These are phyloP conservation scores for Rubroshorea leprosula DNA, from an alignment of 345 rosid species.

Conservation along the genomic window DNA sequence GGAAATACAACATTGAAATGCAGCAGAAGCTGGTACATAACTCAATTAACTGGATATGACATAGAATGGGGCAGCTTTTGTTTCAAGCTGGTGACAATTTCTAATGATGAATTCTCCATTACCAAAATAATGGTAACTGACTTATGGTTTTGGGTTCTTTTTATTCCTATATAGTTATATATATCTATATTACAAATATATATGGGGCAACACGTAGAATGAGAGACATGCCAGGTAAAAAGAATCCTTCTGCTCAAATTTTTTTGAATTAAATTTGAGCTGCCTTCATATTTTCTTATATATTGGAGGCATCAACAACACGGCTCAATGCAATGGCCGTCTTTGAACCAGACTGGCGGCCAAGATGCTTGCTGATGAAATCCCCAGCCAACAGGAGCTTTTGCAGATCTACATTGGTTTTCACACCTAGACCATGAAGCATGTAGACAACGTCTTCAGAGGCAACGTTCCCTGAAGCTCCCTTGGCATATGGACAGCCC, in stretches of 20 bases:
- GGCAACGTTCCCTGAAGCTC: conserved; percentile 75
- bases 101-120: neutral
- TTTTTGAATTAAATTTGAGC: neutral
- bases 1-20: too few species aligned
- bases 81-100: neutral
- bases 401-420: conserved; percentile 52
- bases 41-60: neutral
- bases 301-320: conserved; percentile 66
- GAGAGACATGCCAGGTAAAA: neutral
- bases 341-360: conserved; percentile 58
- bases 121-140: neutral
- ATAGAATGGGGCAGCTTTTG: neutral
- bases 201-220: conserved; percentile 1
- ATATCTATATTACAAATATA: neutral
- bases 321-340: conserved; percentile 47
- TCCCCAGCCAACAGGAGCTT: conserved; percentile 60
- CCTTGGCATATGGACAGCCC: conserved; percentile 81
- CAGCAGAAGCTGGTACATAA: too few species aligned
- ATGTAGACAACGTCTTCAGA: conserved; percentile 74
- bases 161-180: neutral
- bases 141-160: neutral
- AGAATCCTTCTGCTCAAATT: neutral
- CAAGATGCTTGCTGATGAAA: conserved; percentile 55
- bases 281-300: conserved; percentile 22
- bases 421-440: conserved; percentile 68